Conservation (phyloP, 2,329 filamentous ascomycete species). For the Septoria linicola region DNA sequence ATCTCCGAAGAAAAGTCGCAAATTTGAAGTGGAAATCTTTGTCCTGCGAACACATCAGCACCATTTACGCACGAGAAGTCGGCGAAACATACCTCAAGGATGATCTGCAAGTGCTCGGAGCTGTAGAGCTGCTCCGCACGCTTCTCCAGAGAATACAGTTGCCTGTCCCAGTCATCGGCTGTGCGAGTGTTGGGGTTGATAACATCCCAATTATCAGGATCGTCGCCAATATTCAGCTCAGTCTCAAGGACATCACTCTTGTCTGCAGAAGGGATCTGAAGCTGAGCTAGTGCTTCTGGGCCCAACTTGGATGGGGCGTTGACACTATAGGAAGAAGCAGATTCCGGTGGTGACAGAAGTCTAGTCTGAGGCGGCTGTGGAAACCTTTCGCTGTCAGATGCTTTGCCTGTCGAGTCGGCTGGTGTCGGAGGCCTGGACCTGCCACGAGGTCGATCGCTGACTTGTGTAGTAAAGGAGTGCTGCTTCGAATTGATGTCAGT, state of each 20-base stretch:
- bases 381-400: background rate
- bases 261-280: constrained; percentile 17
- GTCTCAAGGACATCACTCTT: constrained; percentile 15
- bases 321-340: constrained; percentile 7
- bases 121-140: constrained; percentile 18
- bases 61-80: background rate
- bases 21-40: constrained; percentile 17
- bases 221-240: constrained; percentile 12
- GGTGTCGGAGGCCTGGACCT: constrained; percentile 8
- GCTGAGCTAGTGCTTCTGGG: constrained; percentile 12
- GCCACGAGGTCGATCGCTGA: background rate
- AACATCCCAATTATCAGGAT: constrained; percentile 18
- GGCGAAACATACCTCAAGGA: constrained; percentile 10
- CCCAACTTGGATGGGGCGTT: constrained; percentile 5
- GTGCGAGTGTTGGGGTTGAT: constrained; percentile 15
- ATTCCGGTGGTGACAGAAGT: constrained; percentile 7
- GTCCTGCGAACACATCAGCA: constrained; percentile 2
- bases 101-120: constrained; percentile 14
- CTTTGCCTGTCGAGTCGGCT: background rate
- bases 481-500: background rate
- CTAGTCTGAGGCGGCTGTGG: background rate
- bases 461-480: background rate
- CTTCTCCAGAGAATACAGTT: constrained; percentile 17
- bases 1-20: constrained; percentile 14
- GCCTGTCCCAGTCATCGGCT: constrained; percentile 10